phyloP scores from a whole-genome alignment of 805 yeast genomes.

The Saccharomycopsis babjevae region DNA sequence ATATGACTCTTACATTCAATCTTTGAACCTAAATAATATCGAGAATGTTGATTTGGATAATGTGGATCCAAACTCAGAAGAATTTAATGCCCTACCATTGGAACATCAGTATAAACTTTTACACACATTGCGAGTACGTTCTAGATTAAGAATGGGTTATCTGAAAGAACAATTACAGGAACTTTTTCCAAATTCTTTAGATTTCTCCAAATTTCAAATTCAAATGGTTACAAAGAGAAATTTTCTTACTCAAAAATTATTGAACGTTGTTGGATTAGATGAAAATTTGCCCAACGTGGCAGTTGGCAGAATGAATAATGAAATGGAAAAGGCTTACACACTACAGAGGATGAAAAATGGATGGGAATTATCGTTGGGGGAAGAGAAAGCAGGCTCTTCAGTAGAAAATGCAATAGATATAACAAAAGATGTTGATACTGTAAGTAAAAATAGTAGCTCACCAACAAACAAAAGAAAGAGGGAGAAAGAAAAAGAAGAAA shows the following conservation, averaged over 20 bases:
- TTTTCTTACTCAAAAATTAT: conserved; percentile 75
- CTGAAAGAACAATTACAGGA: conserved; percentile 77
- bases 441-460: conserved; percentile 11
- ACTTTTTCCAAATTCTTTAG: conserved; percentile 76
- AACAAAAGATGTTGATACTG: conserved; percentile 24
- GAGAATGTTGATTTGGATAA: conserved; percentile 60
- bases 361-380: conserved; percentile 60
- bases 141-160: conserved; percentile 92
- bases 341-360: conserved; percentile 72
- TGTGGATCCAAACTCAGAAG: conserved; percentile 75
- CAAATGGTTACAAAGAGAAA: conserved; percentile 88
- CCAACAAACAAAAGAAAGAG: conserved; percentile 16
- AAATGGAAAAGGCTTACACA: conserved; percentile 64
- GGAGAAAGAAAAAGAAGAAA: conserved; percentile 18
- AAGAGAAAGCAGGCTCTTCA: conserved; percentile 31
- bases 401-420: conserved; percentile 39
- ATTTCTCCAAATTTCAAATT: conserved; percentile 87
- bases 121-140: conserved; percentile 70
- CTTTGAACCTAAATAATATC: conserved; percentile 38
- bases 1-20: conserved; percentile 47
- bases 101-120: conserved; percentile 82
- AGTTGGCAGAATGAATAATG: conserved; percentile 68
- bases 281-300: conserved; percentile 31
- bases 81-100: conserved; percentile 67
- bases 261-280: conserved; percentile 77